Base-by-base conservation (phyloP, 345 rosid species). In the Aethionema arabicum region DNA sequence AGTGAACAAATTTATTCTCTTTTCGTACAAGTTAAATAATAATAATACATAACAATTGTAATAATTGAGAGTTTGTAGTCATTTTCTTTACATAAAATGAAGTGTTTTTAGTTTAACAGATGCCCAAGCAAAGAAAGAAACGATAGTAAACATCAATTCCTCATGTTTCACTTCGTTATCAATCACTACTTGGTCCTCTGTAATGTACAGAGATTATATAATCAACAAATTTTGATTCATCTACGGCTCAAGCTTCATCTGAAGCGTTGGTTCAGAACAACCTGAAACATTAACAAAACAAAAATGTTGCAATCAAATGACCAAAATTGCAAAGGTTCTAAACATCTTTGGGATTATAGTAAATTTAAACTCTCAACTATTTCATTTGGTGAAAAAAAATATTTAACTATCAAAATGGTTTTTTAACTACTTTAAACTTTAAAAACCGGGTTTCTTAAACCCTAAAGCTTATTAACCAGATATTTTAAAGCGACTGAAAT, bases 221-320 rank as follows among this genome's bases (percentile, higher is more conserved):
- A 44, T 29, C 21, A 63, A 47, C 10, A 55, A 44, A 43, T 30
- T 54, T 31, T 32, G 8, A 40, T 63, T 63, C 47, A 68, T 53
- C 53, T 50, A 70, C 14, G 60, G 74, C 59, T 70, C 75, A 50
- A 70, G 69, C 69, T 70, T 70, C 75, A 70, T 64, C 56, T 70
- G 60, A 64, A 70, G 75, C n/a, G 70, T 63, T 70, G 75, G 60
- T 65, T 70, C 75, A 64, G 75, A 70, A 70, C 75, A 70, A 70
- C 75, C 75, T 70, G 60, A 57, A 64, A 64, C 60, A 64, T 36
- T 4, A 13, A 35, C 38, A 35, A 35, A 35, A 35, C 38, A 35
- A 5, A 35, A 57, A 38, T 21, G 27, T 21, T 21, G 27, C 2
- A 21, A 2, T 21, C 27, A 21, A 21, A 21, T 21, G 27, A 21